Conservation (phyloP, 495 filamentous ascomycete genomes). For the Aspergillus kassunensis region DNA sequence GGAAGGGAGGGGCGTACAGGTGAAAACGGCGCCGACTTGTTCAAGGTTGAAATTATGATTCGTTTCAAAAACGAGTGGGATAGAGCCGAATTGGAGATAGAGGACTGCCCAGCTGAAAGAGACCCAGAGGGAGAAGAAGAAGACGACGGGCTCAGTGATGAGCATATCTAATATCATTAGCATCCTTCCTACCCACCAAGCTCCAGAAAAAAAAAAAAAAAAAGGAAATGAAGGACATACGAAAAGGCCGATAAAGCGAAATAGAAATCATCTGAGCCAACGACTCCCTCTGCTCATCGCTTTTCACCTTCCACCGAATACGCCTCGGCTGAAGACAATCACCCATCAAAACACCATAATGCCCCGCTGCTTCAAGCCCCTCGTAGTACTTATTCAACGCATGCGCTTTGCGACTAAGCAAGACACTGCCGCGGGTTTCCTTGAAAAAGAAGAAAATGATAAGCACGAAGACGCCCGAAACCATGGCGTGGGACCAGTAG, state of each 20-base stretch:
- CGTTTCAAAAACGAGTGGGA: slow-evolving; percentile 71
- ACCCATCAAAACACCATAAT: slow-evolving; percentile 55
- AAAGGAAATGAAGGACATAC: slow-evolving; percentile 24
- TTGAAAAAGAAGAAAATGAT: slow-evolving; percentile 64
- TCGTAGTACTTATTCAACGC: slow-evolving; percentile 79
- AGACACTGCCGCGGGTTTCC: slow-evolving; percentile 79
- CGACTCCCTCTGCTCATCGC: slow-evolving; percentile 73
- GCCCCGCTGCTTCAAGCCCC: slow-evolving; percentile 60
- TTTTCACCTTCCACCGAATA: slow-evolving; percentile 80
- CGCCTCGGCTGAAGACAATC: slow-evolving; percentile 45
- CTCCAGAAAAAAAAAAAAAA: no score
- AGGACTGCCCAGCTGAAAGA: slow-evolving; percentile 87
- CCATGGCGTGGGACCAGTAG: slow-evolving; percentile 81
- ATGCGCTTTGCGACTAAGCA: slow-evolving; percentile 72
- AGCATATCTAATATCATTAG: slow-evolving; percentile 61
- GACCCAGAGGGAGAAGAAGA: slow-evolving; percentile 91
- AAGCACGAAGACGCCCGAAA: slow-evolving; percentile 58
- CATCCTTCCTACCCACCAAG: background rate
- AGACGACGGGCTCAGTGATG: slow-evolving; percentile 86
- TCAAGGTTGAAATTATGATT: slow-evolving; percentile 67
- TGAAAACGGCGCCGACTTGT: slow-evolving; percentile 69
- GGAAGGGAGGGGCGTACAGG: slow-evolving; percentile 29
- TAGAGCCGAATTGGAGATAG: slow-evolving; percentile 74
- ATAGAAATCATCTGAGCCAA: slow-evolving; percentile 68
- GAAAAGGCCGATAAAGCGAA: slow-evolving; percentile 74